Base-by-base conservation (phyloP, 345 rosid genomes). In the Syzygium grande region DNA sequence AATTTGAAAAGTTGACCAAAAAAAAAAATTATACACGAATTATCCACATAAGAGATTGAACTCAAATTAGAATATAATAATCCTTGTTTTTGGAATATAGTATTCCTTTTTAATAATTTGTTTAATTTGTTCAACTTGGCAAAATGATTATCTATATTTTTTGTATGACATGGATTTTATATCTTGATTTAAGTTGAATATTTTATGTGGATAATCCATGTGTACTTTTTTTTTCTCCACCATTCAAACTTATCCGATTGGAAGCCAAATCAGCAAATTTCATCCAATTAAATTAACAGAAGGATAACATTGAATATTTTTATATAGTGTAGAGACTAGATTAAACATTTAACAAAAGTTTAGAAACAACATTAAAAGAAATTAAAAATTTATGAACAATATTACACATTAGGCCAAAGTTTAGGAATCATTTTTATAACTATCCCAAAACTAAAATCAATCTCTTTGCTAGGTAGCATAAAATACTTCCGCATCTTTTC, bases 341-440 rank as follows among this genome's bases (percentile, higher is more conserved):
- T 16, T 68, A 19, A 16, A 68, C 1, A 30, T 68, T 30, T 8
- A 30, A 5, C 3, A 68, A 68, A 68, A 34, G 6, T 30, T 68
- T 1, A 34, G 1, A 4, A 0, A 2, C 2, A 5, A 68, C 0
- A 68, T 34, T 17, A 0, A 68, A 68, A 43, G 7, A 43, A 43
- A n/a, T 61, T 61, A 27, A 61, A 61, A n/a, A 12, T 61, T 27
- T 34, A n/a, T 27, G 14, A 23, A n/a, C 0, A 4, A 27, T 16
- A 0, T 2, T n/a, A 0, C 2, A 15, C 15, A 52, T 52, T 14
- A 7, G 12, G 17, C 5, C 17, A 52, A 52, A 52, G 5, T 52
- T 52, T 17, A 11, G 2, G 17, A 29, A 61, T 3, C 12, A 12
- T 27, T 61, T 61, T 8, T 29, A 0, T 27, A 27, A 29, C n/a